These are phyloP conservation scores for Nicotiana noctiflora DNA, from an alignment of 257 asterid species.

Conservation along the genomic window DNA sequence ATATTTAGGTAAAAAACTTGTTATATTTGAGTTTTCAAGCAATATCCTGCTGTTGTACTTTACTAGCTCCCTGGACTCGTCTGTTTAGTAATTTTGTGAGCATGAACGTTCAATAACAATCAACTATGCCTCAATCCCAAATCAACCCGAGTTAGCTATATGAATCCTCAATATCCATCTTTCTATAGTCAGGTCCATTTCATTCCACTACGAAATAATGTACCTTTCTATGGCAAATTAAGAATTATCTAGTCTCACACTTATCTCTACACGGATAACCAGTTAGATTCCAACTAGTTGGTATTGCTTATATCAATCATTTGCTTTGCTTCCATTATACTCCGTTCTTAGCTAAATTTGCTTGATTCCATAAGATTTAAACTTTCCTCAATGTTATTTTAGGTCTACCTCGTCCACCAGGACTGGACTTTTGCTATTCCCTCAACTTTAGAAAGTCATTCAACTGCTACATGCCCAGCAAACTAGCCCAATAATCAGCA, in stretches of 20 bases:
- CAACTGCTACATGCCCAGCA: not conserved
- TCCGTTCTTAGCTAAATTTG: not conserved
- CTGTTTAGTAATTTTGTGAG: not conserved
- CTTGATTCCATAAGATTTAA: not conserved
- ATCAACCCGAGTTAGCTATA: not conserved
- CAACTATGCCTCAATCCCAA: not conserved
- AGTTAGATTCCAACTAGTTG: not conserved
- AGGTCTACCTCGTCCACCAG: not conserved
- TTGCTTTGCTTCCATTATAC: not conserved
- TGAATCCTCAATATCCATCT: not conserved
- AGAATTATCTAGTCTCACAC: not conserved
- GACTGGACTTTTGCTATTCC: not conserved
- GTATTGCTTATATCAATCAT: not conserved
- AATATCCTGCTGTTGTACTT: not conserved
- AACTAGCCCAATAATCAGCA: not conserved
- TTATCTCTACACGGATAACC: not conserved
- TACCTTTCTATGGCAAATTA: not conserved
- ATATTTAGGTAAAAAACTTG: not conserved
- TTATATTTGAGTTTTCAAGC: not conserved
- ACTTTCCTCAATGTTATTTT: not conserved
- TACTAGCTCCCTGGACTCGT: not conserved
- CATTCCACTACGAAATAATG: not conserved
- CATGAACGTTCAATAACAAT: not conserved
- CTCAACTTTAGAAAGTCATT: not conserved
- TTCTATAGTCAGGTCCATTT: not conserved